These are phyloP conservation scores for Cajanus cajan DNA, from an alignment of 306 rosid species.

Conservation along the genomic window DNA sequence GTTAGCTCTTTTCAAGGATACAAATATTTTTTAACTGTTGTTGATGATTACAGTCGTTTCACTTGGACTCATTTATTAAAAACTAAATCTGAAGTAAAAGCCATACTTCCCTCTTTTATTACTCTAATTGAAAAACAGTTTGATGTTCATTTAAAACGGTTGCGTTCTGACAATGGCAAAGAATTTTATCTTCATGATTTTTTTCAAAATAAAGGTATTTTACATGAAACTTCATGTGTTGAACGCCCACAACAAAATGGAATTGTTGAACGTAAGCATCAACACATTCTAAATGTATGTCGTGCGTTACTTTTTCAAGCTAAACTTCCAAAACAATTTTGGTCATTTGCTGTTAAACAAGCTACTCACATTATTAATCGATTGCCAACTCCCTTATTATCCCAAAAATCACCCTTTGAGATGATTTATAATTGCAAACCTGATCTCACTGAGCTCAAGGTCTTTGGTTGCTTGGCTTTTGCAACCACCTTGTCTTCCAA, in stretches of 20 bases:
- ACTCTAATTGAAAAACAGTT: not conserved
- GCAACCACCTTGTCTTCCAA: not conserved
- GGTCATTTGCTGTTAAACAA: not conserved
- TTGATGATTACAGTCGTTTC: not conserved
- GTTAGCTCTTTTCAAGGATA: not conserved
- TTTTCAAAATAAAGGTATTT: not conserved
- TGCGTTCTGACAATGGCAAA: not conserved
- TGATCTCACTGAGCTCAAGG: too few species aligned
- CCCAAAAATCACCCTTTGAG: not conserved
- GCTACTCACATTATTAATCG: not conserved
- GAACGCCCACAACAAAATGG: not conserved
- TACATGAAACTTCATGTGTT: not conserved
- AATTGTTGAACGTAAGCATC: not conserved
- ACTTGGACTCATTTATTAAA: not conserved
- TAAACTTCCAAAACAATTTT: not conserved
- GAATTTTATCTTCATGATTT: not conserved
- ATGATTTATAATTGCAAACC: too few species aligned
- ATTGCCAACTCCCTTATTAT: not conserved
- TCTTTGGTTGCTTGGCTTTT: not conserved
- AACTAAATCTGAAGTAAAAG: not conserved
- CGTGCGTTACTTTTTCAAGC: not conserved
- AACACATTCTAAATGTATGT: not conserved
- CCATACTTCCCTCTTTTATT: not conserved
- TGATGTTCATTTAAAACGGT: not conserved
- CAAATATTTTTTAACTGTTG: not conserved